Conservation (phyloP, 129 eudicot genomes). For the Chrysanthemum lavandulifolium region DNA sequence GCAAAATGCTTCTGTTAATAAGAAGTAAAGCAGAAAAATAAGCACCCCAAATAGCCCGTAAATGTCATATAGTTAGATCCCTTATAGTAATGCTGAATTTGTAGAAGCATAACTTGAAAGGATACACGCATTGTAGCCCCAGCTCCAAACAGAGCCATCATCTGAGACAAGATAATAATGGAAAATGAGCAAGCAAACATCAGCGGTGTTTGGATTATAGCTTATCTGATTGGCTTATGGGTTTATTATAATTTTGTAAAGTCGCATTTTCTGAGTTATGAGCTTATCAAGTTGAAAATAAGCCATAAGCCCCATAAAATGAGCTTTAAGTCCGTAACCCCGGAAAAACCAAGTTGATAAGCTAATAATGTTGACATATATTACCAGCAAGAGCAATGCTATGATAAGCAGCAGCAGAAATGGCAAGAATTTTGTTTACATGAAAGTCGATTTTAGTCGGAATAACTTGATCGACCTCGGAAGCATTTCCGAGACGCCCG, state of each 20-base stretch:
- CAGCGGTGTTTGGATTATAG: no score
- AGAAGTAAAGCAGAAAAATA: no score
- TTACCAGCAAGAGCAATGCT: slow-evolving; percentile 89
- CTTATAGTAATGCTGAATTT: background rate
- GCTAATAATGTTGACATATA: slow-evolving; percentile 5
- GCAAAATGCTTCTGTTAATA: no score
- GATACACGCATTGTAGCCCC: slow-evolving; percentile 95
- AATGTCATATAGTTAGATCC: background rate
- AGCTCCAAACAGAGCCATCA: slow-evolving; percentile 92
- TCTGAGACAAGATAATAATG: slow-evolving; percentile 50
- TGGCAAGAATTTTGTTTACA: slow-evolving; percentile 52
- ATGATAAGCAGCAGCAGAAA: slow-evolving; percentile 93
- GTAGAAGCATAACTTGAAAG: slow-evolving; percentile 24
- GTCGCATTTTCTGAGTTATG: no score
- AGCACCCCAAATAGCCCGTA: no score
- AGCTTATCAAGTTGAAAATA: no score
- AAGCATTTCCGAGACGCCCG: slow-evolving; percentile 85
- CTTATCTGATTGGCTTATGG: no score
- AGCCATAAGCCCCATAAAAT: no score
- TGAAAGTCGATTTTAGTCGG: slow-evolving; percentile 45
- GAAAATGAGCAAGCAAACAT: background rate
- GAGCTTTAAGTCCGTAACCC: no score
- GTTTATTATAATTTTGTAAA: no score
- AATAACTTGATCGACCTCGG: slow-evolving; percentile 47
- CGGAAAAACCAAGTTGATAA: no score